Evolutionary conservation across 805 yeast genomes (phyloP).

Genomic region (Starmerella etchellsii): DNA sequence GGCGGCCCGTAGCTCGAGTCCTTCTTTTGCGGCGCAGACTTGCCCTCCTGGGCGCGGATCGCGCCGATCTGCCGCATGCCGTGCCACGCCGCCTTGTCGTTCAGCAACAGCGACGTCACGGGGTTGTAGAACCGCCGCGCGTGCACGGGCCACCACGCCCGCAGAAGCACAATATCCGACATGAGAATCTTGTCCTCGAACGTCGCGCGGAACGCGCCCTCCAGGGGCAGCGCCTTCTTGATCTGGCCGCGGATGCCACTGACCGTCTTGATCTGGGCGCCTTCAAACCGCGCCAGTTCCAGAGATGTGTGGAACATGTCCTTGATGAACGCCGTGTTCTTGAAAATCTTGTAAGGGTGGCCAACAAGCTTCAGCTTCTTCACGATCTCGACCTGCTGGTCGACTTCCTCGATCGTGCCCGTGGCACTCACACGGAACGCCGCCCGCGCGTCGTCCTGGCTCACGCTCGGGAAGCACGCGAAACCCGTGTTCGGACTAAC

Average conservation of each 20-base stretch:
- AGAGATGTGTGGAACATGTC: slow-evolving; percentile 88
- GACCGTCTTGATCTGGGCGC: slow-evolving; percentile 92
- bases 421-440: slow-evolving; percentile 93
- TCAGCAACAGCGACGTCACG: slow-evolving; percentile 73
- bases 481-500: slow-evolving; percentile 97
- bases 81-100: slow-evolving; percentile 75
- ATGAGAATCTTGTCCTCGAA: slow-evolving; percentile 89
- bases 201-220: slow-evolving; percentile 90
- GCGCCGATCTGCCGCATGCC: slow-evolving; percentile 96
- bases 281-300: slow-evolving; percentile 96
- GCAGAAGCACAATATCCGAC: slow-evolving; percentile 68
- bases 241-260: slow-evolving; percentile 97
- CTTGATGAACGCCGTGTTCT: slow-evolving; percentile 92
- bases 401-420: slow-evolving; percentile 89
- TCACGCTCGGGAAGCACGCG: slow-evolving; percentile 85
- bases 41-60: slow-evolving; percentile 61
- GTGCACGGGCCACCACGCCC: slow-evolving; percentile 94
- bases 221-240: slow-evolving; percentile 83
- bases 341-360: slow-evolving; percentile 81
- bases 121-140: slow-evolving; percentile 90
- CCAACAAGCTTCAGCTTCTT: slow-evolving; percentile 93
- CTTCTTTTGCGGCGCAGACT: slow-evolving; percentile 48
- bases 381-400: slow-evolving; percentile 78
- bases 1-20: slow-evolving; percentile 44
- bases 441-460: slow-evolving; percentile 71